A percentile compares a stretch with the other conserved stretches of the same genome.
Conservation (phyloP, 768 basidiomycete species). For the Neoboletus brunneissimus region DNA sequence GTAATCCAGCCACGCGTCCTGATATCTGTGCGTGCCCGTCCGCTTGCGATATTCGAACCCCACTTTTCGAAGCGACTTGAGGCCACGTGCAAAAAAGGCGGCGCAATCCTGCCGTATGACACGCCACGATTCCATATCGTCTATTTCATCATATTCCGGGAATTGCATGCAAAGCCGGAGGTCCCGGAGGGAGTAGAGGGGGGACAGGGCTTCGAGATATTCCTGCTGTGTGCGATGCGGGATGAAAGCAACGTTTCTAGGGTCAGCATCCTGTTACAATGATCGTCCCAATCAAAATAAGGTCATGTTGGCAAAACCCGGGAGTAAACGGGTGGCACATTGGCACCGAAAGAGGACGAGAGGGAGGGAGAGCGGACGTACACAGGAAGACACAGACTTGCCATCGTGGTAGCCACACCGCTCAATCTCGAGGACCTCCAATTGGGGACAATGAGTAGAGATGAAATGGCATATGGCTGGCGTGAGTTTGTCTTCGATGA, state of each 20-base stretch:
- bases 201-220: conserved; percentile 32
- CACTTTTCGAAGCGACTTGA: conserved; percentile 33
- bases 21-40: conserved; percentile 35
- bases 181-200: conserved; percentile 28
- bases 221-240: conserved; percentile 32
- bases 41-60: conserved; percentile 38
- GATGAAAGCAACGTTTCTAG: conserved; percentile 28
- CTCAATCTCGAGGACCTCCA: conserved; percentile 35
- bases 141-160: conserved; percentile 33
- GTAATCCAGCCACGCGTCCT: conserved; percentile 37
- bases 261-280: conserved; percentile 30
- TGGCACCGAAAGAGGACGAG: conserved; percentile 6
- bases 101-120: conserved; percentile 29
- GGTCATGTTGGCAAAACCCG: conserved; percentile 13
- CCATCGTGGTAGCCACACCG: conserved; percentile 38
- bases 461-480: conserved; percentile 30
- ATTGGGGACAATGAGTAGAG: conserved; percentile 29
- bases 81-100: conserved; percentile 26
- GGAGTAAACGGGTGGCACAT: conserved; percentile 8
- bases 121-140: conserved; percentile 34
- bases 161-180: conserved; percentile 38
- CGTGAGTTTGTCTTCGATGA: conserved; percentile 36
- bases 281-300: conserved; percentile 23
- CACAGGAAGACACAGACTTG: conserved; percentile 35
- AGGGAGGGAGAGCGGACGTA: conserved; percentile 27